These are phyloP conservation scores for Podospora pseudoanserina DNA, from an alignment of 495 filamentous ascomycete species.

Conservation along the genomic window DNA sequence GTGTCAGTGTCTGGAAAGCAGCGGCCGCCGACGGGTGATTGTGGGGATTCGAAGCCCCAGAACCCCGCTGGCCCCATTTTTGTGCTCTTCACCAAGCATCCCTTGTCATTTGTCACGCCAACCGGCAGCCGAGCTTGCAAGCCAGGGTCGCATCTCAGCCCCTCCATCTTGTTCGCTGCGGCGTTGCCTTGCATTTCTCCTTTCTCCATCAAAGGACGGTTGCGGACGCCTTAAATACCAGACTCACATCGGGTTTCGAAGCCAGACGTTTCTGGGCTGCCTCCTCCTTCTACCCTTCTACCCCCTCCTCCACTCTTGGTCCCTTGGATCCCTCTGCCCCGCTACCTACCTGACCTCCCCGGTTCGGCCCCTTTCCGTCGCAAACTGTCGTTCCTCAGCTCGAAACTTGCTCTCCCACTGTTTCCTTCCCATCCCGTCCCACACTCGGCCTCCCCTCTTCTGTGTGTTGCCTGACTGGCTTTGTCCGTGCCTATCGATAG, in stretches of 20 bases:
- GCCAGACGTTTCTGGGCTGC: neutral
- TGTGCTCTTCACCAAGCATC: neutral
- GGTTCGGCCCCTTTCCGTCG: neutral
- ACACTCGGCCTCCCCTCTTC: neutral
- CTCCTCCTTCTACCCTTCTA: neutral
- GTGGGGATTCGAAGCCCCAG: slow-evolving; percentile 4
- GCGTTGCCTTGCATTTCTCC: slow-evolving; percentile 15
- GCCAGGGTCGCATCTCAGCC: slow-evolving; percentile 14
- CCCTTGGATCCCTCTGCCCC: neutral
- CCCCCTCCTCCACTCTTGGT: neutral
- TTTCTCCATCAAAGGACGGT: slow-evolving; percentile 15
- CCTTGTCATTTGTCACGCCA: slow-evolving; percentile 22
- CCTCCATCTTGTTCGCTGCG: slow-evolving; percentile 15
- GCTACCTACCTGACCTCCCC: neutral
- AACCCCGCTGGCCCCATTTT: neutral
- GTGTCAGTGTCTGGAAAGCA: neutral
- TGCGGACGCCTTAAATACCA: slow-evolving; percentile 6
- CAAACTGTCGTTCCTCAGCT: neutral
- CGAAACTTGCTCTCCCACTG: neutral
- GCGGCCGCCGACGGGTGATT: neutral
- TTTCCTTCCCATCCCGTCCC: neutral
- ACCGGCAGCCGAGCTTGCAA: slow-evolving; percentile 10
- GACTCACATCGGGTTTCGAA: neutral
- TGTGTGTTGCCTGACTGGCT: neutral
- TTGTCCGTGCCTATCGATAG: neutral